Evolutionary conservation across 1,284 basidiomycete genomes (phyloP).

Genomic region (Rhodotorula sp.): DNA sequence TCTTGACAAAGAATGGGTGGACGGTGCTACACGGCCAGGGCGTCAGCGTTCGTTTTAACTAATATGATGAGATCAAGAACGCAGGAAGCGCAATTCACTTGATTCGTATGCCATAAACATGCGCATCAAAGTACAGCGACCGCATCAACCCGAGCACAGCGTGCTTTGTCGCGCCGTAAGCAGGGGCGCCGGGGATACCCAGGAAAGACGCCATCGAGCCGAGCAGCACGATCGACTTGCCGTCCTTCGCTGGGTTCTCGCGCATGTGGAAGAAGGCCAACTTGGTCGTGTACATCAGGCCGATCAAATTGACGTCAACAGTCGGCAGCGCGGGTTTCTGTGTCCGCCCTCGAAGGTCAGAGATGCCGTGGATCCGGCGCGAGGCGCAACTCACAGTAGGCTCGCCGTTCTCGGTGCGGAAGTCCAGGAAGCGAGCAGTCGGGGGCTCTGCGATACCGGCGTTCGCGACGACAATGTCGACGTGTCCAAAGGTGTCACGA

Average conservation of each 20-base stretch:
- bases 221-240: constrained; percentile 55
- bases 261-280: constrained; percentile 32
- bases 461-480: constrained; percentile 55
- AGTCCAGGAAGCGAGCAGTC: constrained; percentile 11
- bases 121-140: constrained; percentile 52
- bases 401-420: constrained; percentile 23
- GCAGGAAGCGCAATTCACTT: too few species aligned
- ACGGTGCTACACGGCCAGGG: constrained; percentile 50
- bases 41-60: too few species aligned
- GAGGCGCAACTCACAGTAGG: constrained; percentile 5
- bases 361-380: background rate
- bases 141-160: constrained; percentile 58
- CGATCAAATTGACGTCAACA: constrained; percentile 59
- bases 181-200: constrained; percentile 53
- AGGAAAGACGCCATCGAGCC: constrained; percentile 58
- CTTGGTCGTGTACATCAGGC: constrained; percentile 53
- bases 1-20: constrained; percentile 52
- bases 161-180: constrained; percentile 55
- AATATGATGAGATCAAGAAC: too few species aligned
- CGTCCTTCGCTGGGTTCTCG: constrained; percentile 19
- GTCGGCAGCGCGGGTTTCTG: constrained; percentile 55
- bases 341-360: constrained; percentile 39
- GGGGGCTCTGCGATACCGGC: constrained; percentile 59
- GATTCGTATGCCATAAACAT: constrained; percentile 52
- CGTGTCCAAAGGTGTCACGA: constrained; percentile 43